phyloP scores from a whole-genome alignment of 441 rosid species.

The Populus hybrid region DNA sequence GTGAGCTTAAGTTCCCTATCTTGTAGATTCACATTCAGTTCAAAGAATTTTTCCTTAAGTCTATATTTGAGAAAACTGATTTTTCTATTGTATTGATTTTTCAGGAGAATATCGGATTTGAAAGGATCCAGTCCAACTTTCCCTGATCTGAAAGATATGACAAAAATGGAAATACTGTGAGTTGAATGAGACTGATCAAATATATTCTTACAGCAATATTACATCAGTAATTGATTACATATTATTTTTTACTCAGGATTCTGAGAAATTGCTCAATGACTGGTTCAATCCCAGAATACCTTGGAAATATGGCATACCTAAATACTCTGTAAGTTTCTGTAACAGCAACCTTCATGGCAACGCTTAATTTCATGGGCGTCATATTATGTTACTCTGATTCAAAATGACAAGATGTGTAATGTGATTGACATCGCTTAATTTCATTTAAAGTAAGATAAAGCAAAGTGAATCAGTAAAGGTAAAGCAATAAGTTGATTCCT shows the following conservation, averaged over 20 bases:
- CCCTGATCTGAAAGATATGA: conserved; percentile 44
- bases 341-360: too few species aligned
- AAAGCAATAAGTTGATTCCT: neutral
- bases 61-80: neutral
- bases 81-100: neutral
- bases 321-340: conserved; percentile 46
- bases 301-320: conserved; percentile 31
- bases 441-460: too few species aligned
- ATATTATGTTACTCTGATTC: too few species aligned
- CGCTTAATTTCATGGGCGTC: too few species aligned
- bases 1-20: conserved; percentile 40
- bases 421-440: too few species aligned
- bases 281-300: conserved; percentile 42
- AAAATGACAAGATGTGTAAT: too few species aligned
- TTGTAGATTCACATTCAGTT: neutral
- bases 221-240: neutral
- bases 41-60: neutral
- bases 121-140: conserved; percentile 45
- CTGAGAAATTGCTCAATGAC: conserved; percentile 62
- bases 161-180: conserved; percentile 36
- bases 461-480: too few species aligned
- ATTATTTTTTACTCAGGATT: conserved; percentile 32
- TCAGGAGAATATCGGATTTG: conserved; percentile 79
- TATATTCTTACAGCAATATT: neutral
- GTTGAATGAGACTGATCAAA: conserved; percentile 21